Percentiles rank a stretch among this genome's conserved stretches.
Evolutionary conservation across 305 asterid genomes (phyloP).

Genomic region (Withania somnifera): DNA sequence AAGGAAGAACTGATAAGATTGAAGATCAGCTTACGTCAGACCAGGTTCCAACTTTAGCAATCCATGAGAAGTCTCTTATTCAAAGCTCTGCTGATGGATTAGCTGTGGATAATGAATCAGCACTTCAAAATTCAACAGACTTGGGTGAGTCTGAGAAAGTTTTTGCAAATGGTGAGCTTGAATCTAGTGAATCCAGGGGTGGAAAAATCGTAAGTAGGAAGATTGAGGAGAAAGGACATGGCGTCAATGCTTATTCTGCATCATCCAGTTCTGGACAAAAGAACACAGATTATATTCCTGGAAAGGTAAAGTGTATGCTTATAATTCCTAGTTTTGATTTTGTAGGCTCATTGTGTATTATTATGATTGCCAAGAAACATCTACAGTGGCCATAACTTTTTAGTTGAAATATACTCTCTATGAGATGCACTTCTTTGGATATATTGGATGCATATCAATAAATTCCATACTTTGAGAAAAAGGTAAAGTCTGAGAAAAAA

Average conservation of each 20-base stretch:
- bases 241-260: conserved; percentile 36
- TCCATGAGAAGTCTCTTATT: conserved; percentile 47
- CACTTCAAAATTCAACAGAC: conserved; percentile 24
- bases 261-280: conserved; percentile 43
- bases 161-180: conserved; percentile 41
- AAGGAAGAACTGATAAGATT: conserved; percentile 30
- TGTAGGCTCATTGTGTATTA: background rate
- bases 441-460: background rate
- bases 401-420: background rate
- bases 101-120: conserved; percentile 35
- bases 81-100: conserved; percentile 23
- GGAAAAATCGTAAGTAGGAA: conserved; percentile 28
- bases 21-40: conserved; percentile 48
- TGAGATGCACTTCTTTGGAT: background rate
- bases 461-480: background rate
- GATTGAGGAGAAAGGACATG: conserved; percentile 42
- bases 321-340: background rate
- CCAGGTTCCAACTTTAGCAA: conserved; percentile 64
- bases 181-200: conserved; percentile 36
- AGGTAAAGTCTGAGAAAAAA: background rate
- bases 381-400: background rate
- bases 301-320: conserved; percentile 43
- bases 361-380: background rate
- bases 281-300: conserved; percentile 39
- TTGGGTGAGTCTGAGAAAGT: conserved; percentile 27